These are phyloP conservation scores for Vitellaria paradoxa DNA, from an alignment of 179 eudicot genomes.

Conservation along the genomic window DNA sequence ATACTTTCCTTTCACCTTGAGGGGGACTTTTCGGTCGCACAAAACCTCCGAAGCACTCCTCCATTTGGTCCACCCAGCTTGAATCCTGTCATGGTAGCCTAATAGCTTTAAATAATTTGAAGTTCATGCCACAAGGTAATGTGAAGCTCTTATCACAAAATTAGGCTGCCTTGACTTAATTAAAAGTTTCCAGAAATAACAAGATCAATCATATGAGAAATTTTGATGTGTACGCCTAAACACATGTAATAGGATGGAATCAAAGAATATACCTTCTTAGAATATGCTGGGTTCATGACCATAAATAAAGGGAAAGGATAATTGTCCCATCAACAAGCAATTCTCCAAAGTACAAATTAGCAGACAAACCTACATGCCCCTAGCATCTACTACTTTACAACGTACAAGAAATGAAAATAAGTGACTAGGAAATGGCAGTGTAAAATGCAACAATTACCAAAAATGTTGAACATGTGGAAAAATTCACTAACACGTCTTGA, in stretches of 20 bases:
- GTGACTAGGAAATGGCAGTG: neutral
- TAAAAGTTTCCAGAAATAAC: neutral
- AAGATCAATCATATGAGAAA: neutral
- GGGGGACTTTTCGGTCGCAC: too few relatives aligned
- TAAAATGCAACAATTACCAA: neutral
- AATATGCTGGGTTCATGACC: neutral
- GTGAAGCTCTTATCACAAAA: neutral
- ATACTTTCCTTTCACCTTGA: too few relatives aligned
- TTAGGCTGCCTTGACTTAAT: neutral
- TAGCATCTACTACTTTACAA: too few relatives aligned
- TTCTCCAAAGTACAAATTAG: neutral
- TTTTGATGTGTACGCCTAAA: neutral
- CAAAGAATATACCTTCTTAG: neutral
- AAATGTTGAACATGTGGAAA: neutral
- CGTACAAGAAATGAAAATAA: too few relatives aligned
- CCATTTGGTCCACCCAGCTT: too few relatives aligned
- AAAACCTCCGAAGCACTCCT: too few relatives aligned
- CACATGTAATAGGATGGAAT: neutral
- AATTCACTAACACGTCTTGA: neutral
- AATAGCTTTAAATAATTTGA: neutral
- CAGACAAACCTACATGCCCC: neutral
- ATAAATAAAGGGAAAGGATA: neutral
- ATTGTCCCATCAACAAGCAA: neutral
- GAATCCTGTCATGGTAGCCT: neutral
- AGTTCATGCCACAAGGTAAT: neutral